Conservation (phyloP, 2,329 filamentous ascomycete genomes). For the Pseudogymnoascus pannorum region DNA sequence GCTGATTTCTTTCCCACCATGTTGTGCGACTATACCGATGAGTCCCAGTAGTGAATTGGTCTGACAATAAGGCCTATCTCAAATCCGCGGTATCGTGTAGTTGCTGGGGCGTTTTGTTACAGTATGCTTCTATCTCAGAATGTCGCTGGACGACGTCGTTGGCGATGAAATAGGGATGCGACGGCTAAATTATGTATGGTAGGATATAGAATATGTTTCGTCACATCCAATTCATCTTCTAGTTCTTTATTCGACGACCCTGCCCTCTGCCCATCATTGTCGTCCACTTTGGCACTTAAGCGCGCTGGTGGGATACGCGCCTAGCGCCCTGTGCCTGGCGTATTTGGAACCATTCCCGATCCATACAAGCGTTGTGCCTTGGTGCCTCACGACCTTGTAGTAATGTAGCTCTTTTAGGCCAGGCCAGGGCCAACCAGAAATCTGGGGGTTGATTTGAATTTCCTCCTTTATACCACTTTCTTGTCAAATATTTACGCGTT, state of each 20-base stretch:
- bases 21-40: conserved; percentile 8
- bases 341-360: conserved; percentile 6
- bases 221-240: conserved; percentile 3
- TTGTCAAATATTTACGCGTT: background rate
- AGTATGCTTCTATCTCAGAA: background rate
- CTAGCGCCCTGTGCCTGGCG: conserved; percentile 2
- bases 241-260: background rate
- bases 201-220: conserved; percentile 8
- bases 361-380: conserved; percentile 1
- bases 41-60: background rate
- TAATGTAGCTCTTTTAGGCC: conserved; percentile 2
- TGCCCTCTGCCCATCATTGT: conserved; percentile 4
- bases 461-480: conserved; percentile 4
- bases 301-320: conserved; percentile 7
- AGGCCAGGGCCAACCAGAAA: background rate
- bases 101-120: conserved; percentile 3
- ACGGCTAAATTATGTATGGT: background rate
- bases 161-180: background rate
- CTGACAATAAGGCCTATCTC: background rate
- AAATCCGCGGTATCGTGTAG: background rate
- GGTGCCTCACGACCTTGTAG: conserved; percentile 1
- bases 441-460: background rate
- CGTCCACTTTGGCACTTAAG: conserved; percentile 8
- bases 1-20: conserved; percentile 32
- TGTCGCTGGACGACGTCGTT: background rate